Percentiles rank a stretch among this genome's conserved stretches.
phyloP scores from a whole-genome alignment of 306 rosid species.

The Quercus berberidifolia region DNA sequence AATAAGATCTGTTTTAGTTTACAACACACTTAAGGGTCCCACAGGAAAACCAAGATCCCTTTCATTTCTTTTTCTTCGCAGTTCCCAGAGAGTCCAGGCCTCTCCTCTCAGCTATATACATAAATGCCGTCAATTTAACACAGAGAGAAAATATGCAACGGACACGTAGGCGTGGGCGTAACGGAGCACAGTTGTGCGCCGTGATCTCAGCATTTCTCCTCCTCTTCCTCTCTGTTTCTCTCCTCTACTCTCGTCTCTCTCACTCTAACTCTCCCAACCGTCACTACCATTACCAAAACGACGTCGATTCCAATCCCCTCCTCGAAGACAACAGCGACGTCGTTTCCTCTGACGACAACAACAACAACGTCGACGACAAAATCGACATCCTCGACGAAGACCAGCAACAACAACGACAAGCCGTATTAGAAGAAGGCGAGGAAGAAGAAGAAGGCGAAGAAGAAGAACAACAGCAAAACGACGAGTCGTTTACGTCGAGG shows the following conservation, averaged over 20 bases:
- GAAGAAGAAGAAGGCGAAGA: slow-evolving; percentile 38
- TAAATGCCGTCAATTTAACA: too few relatives aligned
- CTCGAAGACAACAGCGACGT: slow-evolving; percentile 29
- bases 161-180: slow-evolving; percentile 65
- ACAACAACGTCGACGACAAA: slow-evolving; percentile 77
- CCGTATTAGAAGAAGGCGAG: slow-evolving; percentile 24
- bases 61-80: too few relatives aligned
- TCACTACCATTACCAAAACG: slow-evolving; percentile 21
- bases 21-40: too few relatives aligned
- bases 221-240: slow-evolving; percentile 66
- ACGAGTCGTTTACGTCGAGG: neutral
- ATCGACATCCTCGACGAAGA: slow-evolving; percentile 58
- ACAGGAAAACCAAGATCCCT: too few relatives aligned
- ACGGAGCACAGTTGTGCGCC: slow-evolving; percentile 67
- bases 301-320: slow-evolving; percentile 42
- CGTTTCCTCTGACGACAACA: slow-evolving; percentile 49
- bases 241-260: slow-evolving; percentile 80
- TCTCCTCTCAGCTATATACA: too few relatives aligned
- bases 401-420: slow-evolving; percentile 1
- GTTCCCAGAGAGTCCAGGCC: too few relatives aligned
- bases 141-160: slow-evolving; percentile 35
- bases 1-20: too few relatives aligned
- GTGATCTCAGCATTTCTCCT: slow-evolving; percentile 59
- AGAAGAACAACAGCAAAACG: too few relatives aligned
- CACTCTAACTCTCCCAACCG: slow-evolving; percentile 35